Conservation (phyloP, 2,329 filamentous ascomycete genomes). For the Penicillium capsulatum region DNA sequence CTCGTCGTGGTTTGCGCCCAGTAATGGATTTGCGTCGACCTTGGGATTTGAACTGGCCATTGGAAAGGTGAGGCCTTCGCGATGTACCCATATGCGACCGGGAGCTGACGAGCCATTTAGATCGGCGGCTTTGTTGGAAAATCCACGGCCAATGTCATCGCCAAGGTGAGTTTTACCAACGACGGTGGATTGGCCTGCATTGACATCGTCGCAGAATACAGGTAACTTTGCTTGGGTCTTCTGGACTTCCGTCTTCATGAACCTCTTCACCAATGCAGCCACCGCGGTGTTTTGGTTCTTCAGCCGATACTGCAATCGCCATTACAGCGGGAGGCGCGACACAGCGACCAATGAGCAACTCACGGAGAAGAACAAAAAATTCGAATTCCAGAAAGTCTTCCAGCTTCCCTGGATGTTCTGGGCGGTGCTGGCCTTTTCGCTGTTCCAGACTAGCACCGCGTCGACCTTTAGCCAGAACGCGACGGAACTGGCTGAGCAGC, state of each 20-base stretch:
- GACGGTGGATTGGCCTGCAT: no score
- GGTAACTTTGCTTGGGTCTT: slow-evolving; percentile 61
- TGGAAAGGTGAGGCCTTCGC: slow-evolving; percentile 42
- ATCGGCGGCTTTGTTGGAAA: slow-evolving; percentile 60
- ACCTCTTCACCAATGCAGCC: slow-evolving; percentile 57
- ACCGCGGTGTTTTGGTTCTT: slow-evolving; percentile 56
- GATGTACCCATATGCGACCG: not conserved
- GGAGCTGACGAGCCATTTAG: slow-evolving; percentile 11
- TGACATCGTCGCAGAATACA: no score
- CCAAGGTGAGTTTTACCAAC: no score
- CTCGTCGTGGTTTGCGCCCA: slow-evolving; percentile 61
- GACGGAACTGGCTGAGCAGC: slow-evolving; percentile 58
- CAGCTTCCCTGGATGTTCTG: slow-evolving; percentile 59
- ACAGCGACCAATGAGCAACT: slow-evolving; percentile 56
- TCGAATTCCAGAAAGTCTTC: slow-evolving; percentile 54
- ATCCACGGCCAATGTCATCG: slow-evolving; percentile 57
- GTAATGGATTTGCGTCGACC: slow-evolving; percentile 59
- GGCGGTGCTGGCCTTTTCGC: slow-evolving; percentile 52
- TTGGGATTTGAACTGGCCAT: slow-evolving; percentile 58
- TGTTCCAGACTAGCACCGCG: slow-evolving; percentile 57
- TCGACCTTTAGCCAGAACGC: slow-evolving; percentile 55
- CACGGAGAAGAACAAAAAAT: slow-evolving; percentile 57
- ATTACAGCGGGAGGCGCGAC: slow-evolving; percentile 49
- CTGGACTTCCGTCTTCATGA: slow-evolving; percentile 63
- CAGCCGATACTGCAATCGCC: slow-evolving; percentile 48